phyloP scores from a whole-genome alignment of 805 yeast genomes.

The Debaryomyces maramus region DNA sequence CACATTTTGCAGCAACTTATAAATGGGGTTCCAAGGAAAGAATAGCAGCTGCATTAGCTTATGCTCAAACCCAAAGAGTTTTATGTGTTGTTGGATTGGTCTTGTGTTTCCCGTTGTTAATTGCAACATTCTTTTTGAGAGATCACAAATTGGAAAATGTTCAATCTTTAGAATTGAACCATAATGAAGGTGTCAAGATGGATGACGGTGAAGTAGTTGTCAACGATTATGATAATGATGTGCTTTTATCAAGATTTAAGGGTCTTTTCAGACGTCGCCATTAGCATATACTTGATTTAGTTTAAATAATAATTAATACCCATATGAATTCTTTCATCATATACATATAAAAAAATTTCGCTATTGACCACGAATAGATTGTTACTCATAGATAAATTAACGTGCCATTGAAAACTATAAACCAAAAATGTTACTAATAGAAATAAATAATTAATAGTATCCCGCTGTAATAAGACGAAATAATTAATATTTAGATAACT shows the following conservation, averaged over 20 bases:
- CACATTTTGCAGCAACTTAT: slow-evolving; percentile 45
- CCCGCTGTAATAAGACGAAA: too few species aligned
- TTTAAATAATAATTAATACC: too few species aligned
- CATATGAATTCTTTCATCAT: too few species aligned
- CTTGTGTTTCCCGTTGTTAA: slow-evolving; percentile 54
- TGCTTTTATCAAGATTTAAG: slow-evolving; percentile 14
- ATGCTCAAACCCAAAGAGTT: slow-evolving; percentile 58
- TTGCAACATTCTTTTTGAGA: slow-evolving; percentile 49
- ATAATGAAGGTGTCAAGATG: slow-evolving; percentile 14
- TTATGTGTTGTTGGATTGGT: slow-evolving; percentile 56
- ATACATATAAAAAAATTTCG: too few species aligned
- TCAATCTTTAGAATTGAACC: slow-evolving; percentile 12
- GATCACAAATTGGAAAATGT: slow-evolving; percentile 43
- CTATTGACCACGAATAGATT: too few species aligned
- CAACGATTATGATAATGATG: slow-evolving; percentile 27
- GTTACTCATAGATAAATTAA: too few species aligned
- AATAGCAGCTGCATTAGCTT: slow-evolving; percentile 54
- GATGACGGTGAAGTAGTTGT: slow-evolving; percentile 20
- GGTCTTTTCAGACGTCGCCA: slow-evolving; percentile 7
- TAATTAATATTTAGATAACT: too few species aligned
- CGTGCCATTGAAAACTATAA: too few species aligned
- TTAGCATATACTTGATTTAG: too few species aligned
- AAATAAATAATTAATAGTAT: neutral
- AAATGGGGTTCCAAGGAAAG: slow-evolving; percentile 68
- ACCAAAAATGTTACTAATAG: neutral